A percentile compares a stretch with the other conserved stretches of the same genome.
These are phyloP conservation scores for Ophiostoma tasmaniense DNA, from an alignment of 2,329 filamentous ascomycete species.

Conservation along the genomic window DNA sequence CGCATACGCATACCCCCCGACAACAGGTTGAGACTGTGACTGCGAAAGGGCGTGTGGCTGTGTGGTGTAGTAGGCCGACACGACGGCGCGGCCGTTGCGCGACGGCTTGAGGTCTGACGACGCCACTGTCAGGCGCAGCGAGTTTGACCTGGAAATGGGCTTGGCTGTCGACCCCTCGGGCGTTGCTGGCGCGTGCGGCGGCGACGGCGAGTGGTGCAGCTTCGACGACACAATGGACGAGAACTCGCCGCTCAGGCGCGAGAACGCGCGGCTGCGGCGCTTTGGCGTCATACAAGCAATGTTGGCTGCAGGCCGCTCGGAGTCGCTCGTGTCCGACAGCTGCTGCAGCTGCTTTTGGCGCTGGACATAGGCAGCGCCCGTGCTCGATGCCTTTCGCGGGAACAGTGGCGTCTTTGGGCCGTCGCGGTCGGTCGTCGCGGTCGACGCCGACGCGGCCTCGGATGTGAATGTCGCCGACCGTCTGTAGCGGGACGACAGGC, in stretches of 20 bases:
- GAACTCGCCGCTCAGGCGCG: slow-evolving; percentile 13
- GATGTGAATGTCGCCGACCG: slow-evolving; percentile 10
- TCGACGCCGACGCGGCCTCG: slow-evolving; percentile 5
- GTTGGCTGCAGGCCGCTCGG: slow-evolving; percentile 15
- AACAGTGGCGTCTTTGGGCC: slow-evolving; percentile 17
- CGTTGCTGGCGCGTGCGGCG: background rate
- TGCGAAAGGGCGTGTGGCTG: background rate
- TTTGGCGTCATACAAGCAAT: background rate
- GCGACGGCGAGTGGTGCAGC: slow-evolving; percentile 11
- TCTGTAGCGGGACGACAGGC: slow-evolving; percentile 12
- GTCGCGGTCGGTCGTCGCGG: slow-evolving; percentile 6
- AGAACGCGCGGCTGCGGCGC: slow-evolving; percentile 11
- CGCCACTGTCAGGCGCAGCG: background rate
- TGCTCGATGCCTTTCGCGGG: slow-evolving; percentile 37
- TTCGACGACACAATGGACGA: slow-evolving; percentile 11
- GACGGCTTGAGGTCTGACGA: background rate
- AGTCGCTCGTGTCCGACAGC: slow-evolving; percentile 22
- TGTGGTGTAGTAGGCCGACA: slow-evolving; percentile 16
- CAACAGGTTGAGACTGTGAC: background rate
- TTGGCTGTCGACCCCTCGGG: background rate
- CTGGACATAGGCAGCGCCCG: slow-evolving; percentile 40
- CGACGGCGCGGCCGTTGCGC: slow-evolving; percentile 7
- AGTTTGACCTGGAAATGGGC: background rate
- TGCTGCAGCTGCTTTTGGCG: slow-evolving; percentile 27
- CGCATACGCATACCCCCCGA: background rate